Base-by-base conservation (phyloP, 192 early-diverging fungal genomes). In the Backusella westeae region DNA sequence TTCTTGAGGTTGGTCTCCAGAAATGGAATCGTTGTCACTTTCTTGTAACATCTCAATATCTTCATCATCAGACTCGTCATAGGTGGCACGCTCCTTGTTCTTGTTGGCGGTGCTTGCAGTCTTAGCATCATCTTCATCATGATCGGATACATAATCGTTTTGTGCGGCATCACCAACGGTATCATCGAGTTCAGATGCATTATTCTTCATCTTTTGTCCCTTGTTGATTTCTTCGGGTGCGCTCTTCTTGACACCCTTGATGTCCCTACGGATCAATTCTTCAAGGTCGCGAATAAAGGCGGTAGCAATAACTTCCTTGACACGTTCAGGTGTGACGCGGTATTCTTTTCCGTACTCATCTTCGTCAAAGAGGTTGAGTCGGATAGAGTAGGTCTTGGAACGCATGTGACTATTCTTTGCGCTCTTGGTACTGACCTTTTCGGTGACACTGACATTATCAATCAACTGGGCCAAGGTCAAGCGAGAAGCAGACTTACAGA, bases 61-160 rank as follows among this genome's bases (percentile, higher is more conserved):
- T 35, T 96, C 95, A n/a, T 96, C 93, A 69, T 98, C 95, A 0
- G 91, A 90, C 8, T 79, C 95, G 42, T 97, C 94, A 73, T 97
- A 96, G 5, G 88, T 88, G 15, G 90, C 89, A 52, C 88, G 86
- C 71, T 95, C 91, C 42, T 84, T 79, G 36, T 88, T 82, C 3
- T 92, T 90, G 34, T 85, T 79, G 6, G 84, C 81, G 6, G 89
- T 84, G 67, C 92, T 92, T 34, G 86, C 86, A 70, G 89, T 82
- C 9, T 94, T 91, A 2, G 93, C 94, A 85, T 96, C 94, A 35
- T 85, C 88, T 17, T 71, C 42, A 80, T 90, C 92, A 19, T 89
- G 86, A 73, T 92, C 91, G 1, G 74, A 67, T 12, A 44, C 65
- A 65, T 74, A 65, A 36, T 38, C 38, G 19, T 41, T 38, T 23